A percentile compares a stretch with the other conserved stretches of the same genome.
Conservation (phyloP, 495 filamentous ascomycete species). For the Penicillium antarcticum region DNA sequence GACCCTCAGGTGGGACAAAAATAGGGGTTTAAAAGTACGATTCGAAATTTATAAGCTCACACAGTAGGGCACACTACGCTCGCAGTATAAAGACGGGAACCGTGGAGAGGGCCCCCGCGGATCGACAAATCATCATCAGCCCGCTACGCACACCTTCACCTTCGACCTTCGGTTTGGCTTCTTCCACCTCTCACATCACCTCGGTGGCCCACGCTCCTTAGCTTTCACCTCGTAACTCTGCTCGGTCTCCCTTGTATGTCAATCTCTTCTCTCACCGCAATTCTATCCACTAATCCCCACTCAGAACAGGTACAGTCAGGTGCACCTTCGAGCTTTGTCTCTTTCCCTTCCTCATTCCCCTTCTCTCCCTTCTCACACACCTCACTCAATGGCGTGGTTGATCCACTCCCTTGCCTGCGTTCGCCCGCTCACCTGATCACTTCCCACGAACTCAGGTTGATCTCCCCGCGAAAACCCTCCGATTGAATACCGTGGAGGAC, state of each 20-base stretch:
- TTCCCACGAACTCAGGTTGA: slow-evolving; percentile 17
- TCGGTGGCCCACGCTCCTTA: not conserved
- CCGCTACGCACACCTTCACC: slow-evolving; percentile 16
- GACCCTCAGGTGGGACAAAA: too few species aligned
- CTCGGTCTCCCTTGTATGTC: not conserved
- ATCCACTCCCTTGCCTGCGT: slow-evolving; percentile 11
- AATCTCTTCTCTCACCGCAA: slow-evolving; percentile 6
- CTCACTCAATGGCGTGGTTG: slow-evolving; percentile 11
- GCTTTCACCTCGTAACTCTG: not conserved
- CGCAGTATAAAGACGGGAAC: too few species aligned
- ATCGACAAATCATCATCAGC: slow-evolving; percentile 27
- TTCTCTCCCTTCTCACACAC: not conserved
- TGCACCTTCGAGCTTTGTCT: slow-evolving; percentile 14
- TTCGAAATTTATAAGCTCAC: too few species aligned
- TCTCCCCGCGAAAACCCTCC: not conserved
- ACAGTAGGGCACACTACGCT: too few species aligned
- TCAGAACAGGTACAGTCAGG: slow-evolving; percentile 16
- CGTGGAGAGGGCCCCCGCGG: slow-evolving; percentile 6
- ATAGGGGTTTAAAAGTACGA: too few species aligned
- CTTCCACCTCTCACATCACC: not conserved
- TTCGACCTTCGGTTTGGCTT: slow-evolving; percentile 3
- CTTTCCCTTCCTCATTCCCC: not conserved
- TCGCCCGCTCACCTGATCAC: slow-evolving; percentile 23
- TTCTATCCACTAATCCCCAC: slow-evolving; percentile 6
- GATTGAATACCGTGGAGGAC: not conserved